Evolutionary conservation across 495 filamentous ascomycete species (phyloP), one percentile per base, ranked within the genome.

Genomic region (Thozetella sp.): DNA sequence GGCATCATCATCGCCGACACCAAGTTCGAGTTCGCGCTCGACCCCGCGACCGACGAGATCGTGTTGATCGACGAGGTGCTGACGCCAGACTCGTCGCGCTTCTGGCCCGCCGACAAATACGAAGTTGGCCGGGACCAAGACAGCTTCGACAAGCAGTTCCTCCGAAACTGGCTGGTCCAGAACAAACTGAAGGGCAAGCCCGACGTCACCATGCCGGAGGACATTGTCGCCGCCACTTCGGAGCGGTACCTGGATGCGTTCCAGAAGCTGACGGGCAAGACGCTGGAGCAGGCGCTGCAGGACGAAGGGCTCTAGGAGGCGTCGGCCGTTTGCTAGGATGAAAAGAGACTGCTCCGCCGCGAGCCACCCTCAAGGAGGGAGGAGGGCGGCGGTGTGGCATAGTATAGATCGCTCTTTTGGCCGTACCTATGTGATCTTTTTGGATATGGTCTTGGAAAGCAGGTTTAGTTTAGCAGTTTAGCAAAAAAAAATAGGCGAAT

Each of bases 11-110:
- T 97, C 55, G 94, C 93, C 15, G 81, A 80, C 53, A 80, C 78
- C 57, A 81, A 81, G 70, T 81, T 81, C 56, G 79, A 81, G 69
- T 78, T 85, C 61, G 79, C 90, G 79, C 76, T 96, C 20, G 92
- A 97, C 65, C 79, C 86, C 64, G 84, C 83, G 59, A 88, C 86
- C 0, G 82, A 90, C 58, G 87, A 91, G 65, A 82, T 99, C 4
- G 88, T 96, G 19, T 78, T 97, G 19, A 86, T 95, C 3, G 95
- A 99, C 69, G 95, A 99, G 73, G 93, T 97, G 17, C 78, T 98
- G 45, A 98, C 94, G 11, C 73, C 88, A 19, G 91, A 95, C 69
- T 90, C 87, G 46, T 93, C 89, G 13, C 86, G 95, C 11, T 97
- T 97, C 82, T 99, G 95, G 95, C 87, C 86, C 3, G 84, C 82